Conservation (phyloP, 768 basidiomycete genomes). For the Pleurotus salmoneostramineus region DNA sequence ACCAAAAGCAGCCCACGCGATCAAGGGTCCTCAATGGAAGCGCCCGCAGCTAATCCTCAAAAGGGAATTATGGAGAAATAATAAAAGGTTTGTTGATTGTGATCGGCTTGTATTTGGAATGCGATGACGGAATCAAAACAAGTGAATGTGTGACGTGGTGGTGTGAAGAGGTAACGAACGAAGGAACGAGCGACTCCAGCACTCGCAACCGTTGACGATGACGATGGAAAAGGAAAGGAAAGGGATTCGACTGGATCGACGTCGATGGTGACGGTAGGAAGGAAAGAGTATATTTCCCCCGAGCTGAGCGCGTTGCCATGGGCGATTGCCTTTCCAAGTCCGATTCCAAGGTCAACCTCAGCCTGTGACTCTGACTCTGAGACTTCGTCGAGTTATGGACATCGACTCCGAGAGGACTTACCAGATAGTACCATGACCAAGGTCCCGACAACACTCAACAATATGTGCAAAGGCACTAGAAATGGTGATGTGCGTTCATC, state of each 20-base stretch:
- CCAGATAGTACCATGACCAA: no score
- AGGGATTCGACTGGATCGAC: background rate
- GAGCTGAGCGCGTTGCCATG: constrained; percentile 1
- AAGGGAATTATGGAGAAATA: background rate
- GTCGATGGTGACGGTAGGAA: constrained; percentile 3
- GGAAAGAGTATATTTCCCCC: background rate
- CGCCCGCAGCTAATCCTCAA: background rate
- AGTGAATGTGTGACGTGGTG: background rate
- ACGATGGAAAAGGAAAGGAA: background rate
- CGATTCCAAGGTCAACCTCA: background rate
- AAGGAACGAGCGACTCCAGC: background rate
- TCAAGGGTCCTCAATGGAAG: background rate
- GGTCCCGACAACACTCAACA: no score
- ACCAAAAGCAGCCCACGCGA: background rate
- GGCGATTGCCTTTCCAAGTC: background rate
- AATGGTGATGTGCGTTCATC: no score
- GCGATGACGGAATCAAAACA: constrained; percentile 1
- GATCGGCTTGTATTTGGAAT: constrained; percentile 1
- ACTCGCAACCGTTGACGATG: background rate
- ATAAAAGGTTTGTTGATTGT: background rate
- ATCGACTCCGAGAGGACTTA: no score
- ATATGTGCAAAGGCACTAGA: no score
- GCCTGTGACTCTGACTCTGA: no score
- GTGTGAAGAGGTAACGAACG: background rate
- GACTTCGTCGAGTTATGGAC: no score